Conservation (phyloP, 495 filamentous ascomycete genomes). For the Hyaloscypha finlandica region DNA sequence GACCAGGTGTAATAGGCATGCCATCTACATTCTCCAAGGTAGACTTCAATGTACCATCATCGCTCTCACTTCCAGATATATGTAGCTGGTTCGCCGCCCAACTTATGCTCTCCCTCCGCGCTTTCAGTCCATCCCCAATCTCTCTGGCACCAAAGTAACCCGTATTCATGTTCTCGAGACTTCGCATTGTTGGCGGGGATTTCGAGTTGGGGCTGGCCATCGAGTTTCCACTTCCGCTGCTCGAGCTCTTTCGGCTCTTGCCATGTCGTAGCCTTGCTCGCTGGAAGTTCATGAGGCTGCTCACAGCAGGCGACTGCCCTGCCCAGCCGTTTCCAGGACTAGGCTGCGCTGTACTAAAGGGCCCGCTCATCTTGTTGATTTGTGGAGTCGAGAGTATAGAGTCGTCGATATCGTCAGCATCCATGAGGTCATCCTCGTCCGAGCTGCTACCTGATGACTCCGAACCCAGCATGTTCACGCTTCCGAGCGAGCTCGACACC, state of each 20-base stretch:
- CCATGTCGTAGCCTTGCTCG: conserved; percentile 57
- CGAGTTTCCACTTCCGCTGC: conserved; percentile 69
- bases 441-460: conserved; percentile 76
- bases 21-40: conserved; percentile 48
- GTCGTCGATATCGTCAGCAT: conserved; percentile 76
- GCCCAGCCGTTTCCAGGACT: conserved; percentile 60
- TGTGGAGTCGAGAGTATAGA: conserved; percentile 71
- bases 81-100: conserved; percentile 84
- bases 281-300: conserved; percentile 76
- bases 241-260: conserved; percentile 65
- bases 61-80: conserved; percentile 77
- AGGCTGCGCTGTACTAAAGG: conserved; percentile 34
- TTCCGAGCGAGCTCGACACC: conserved; percentile 84
- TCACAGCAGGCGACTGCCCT: conserved; percentile 65
- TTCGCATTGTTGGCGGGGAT: conserved; percentile 57
- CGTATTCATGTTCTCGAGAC: conserved; percentile 58
- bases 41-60: conserved; percentile 63
- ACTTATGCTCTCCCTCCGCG: conserved; percentile 80
- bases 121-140: conserved; percentile 49
- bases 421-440: conserved; percentile 78
- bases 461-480: conserved; percentile 75
- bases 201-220: conserved; percentile 65
- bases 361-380: conserved; percentile 50
- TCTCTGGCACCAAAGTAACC: conserved; percentile 38
- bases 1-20: conserved; percentile 43